Base-by-base conservation (phyloP, 768 basidiomycete species). In the Kwoniella sp. region DNA sequence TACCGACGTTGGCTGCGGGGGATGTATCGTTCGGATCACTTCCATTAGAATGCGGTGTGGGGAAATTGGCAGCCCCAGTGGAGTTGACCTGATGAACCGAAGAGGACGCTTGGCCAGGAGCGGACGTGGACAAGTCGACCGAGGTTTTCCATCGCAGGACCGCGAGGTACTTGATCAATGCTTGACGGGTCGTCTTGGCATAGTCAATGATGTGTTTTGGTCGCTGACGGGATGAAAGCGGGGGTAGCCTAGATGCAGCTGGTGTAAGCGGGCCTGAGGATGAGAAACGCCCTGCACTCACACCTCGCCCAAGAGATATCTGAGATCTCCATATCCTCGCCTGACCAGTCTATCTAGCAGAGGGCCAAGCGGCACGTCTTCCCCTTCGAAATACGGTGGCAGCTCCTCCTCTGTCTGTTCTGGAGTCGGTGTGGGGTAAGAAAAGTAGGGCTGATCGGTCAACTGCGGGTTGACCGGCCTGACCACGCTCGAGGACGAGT, bases 121-220 rank as follows among this genome's bases (percentile, higher is more conserved):
- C 41, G 15, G 25, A 19, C 11, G 45, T 36, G 1, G 53, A 46
- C 0, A 64, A 27, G 40, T 70, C 68, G 14, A 67, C 68, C 7
- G 59, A 51, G 17, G 50, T 42, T 32, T 70, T 70, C 68, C 68
- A 70, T 34, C 68, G 60, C 3, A 70, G 44, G 15, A 70, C 46
- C 3, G 68, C 68, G 11, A 70, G 55, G 39, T 67, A 64, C 48
- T 70, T 70, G 9, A 70, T 49, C 7, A 63, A 41, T 5, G 65
- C 48, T 55, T 70, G 68, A 5, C 68, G 62, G 3, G 67, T 64
- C 3, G 50, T 45, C 45, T 57, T 62, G 44, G 68, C 65, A 34
- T 62, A 70, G 6, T 64, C 50, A 15, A 70, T 70, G 36, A 70
- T 55, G 39, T 59, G 65, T 47, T 50, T 47, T 19, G 65, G 65